Evolutionary conservation across 192 early-diverging fungal genomes (phyloP).

Genomic region (Obelidium mucronatum): DNA sequence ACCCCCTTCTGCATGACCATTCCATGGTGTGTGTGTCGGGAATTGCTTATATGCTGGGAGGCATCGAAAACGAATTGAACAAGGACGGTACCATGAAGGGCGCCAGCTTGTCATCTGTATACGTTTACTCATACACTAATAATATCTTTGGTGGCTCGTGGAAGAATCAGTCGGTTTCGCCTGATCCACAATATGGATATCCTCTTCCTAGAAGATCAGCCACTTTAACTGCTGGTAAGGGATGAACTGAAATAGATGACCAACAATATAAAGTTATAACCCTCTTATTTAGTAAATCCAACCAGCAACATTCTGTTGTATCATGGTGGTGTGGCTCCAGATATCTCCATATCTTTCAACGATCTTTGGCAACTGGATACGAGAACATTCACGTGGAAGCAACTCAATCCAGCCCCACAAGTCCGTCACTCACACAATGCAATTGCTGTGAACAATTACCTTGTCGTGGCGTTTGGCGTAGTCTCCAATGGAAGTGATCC

Average conservation of each 20-base stretch:
- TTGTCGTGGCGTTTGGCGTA: conserved; percentile 17
- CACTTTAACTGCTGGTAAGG: conserved; percentile 17
- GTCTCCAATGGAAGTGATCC: not conserved
- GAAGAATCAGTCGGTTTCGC: not conserved
- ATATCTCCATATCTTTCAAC: not conserved
- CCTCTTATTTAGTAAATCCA: not conserved
- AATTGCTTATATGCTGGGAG: conserved; percentile 18
- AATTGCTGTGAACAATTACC: not conserved
- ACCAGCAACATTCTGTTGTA: conserved; percentile 17
- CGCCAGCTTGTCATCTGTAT: not conserved
- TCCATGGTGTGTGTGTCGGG: conserved; percentile 18
- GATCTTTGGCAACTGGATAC: conserved; percentile 22
- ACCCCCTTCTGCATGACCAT: conserved; percentile 13
- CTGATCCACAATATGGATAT: conserved; percentile 1
- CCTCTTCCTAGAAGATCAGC: not conserved
- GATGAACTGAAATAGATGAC: not conserved
- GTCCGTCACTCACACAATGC: conserved; percentile 26
- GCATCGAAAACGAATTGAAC: not conserved
- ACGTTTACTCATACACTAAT: conserved; percentile 7
- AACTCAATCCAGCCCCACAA: not conserved
- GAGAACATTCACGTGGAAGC: conserved; percentile 1
- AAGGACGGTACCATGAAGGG: not conserved
- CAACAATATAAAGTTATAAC: no score
- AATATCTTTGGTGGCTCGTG: not conserved
- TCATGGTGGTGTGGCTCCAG: conserved; percentile 12